Evolutionary conservation across 768 basidiomycete genomes (phyloP).

Genomic region (Russula abietina): DNA sequence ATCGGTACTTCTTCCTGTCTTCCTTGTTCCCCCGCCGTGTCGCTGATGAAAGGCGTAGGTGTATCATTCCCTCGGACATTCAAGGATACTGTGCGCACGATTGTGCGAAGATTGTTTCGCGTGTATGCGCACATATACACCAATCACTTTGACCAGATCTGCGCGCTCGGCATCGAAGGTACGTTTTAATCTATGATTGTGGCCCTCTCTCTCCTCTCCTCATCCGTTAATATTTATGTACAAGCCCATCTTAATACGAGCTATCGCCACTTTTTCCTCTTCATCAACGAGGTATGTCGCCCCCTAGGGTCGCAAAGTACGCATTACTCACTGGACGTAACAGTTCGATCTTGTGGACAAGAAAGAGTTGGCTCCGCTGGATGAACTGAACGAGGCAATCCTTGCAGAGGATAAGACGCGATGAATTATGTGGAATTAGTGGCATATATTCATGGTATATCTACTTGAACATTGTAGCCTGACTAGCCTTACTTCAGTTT

Average conservation of each 20-base stretch:
- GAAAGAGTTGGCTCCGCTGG: conserved; percentile 91
- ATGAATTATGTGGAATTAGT: conserved; percentile 16
- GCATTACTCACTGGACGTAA: conserved; percentile 5
- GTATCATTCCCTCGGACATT: conserved; percentile 18
- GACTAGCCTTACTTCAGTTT: not conserved
- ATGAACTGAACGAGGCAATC: conserved; percentile 93
- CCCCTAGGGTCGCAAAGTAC: not conserved
- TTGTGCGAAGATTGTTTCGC: conserved; percentile 87
- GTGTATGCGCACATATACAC: conserved; percentile 99
- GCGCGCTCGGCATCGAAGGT: conserved; percentile 98
- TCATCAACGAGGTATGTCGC: conserved; percentile 79
- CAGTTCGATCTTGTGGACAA: conserved; percentile 94
- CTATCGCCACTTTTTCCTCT: conserved; percentile 96
- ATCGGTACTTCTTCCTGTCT: conserved; percentile 49
- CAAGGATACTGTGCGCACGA: conserved; percentile 80
- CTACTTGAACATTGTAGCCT: not conserved
- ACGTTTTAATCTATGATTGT: conserved; percentile 19
- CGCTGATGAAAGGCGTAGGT: conserved; percentile 1
- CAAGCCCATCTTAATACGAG: conserved; percentile 96
- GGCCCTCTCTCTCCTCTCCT: no score
- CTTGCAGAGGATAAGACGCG: conserved; percentile 47
- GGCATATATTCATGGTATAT: not conserved
- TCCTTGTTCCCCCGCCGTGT: not conserved
- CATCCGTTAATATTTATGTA: not conserved
- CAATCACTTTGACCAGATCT: conserved; percentile 98